Base-by-base conservation (phyloP, 805 yeast species). In the Candida morakotiae region DNA sequence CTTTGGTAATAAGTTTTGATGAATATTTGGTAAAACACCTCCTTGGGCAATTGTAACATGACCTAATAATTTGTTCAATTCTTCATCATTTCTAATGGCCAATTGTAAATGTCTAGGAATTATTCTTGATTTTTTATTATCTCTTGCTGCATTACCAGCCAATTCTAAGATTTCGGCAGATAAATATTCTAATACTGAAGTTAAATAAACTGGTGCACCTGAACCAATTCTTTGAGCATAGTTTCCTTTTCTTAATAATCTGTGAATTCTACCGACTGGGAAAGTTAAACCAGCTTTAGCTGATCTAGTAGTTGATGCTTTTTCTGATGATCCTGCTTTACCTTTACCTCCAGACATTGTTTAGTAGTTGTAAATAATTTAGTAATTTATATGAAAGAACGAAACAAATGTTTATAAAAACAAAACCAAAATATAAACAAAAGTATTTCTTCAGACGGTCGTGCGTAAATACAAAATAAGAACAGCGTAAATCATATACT, bases 211-310 rank as follows among this genome's bases (percentile, higher is more conserved):
- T 73, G 98, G 97, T 59, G 98, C 97, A 81, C 96, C 96, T 53
- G 97, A 88, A 80, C 98, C 97, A 57, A 91, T 83, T 77, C 98
- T 83, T 75, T 89, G 95, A 62, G 97, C 95, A 76, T 91, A 87
- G 83, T 89, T 87, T 67, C 96, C 96, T 74, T 84, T 87, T 81
- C 95, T 87, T 62, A 91, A 74, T 56, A 89, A 79, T 75, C 97
- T 83, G 79, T 91, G 96, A 55, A 91, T 93, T 82, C 98, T 89
- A 71, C 98, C 98, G 53, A 91, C 98, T 75, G 98, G 98, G 94
- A 91, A 91, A 58, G 95, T 87, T 64, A 91, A 81, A 70, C 97
- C 98, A 64, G 98, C 97, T 79, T 88, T 91, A 49, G 96, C 83
- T 55, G 98, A 91, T 82, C 98, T 87, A 40, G 97, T 85, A 76